phyloP scores from a whole-genome alignment of 768 basidiomycete genomes.

The Crassisporium funariophilum region DNA sequence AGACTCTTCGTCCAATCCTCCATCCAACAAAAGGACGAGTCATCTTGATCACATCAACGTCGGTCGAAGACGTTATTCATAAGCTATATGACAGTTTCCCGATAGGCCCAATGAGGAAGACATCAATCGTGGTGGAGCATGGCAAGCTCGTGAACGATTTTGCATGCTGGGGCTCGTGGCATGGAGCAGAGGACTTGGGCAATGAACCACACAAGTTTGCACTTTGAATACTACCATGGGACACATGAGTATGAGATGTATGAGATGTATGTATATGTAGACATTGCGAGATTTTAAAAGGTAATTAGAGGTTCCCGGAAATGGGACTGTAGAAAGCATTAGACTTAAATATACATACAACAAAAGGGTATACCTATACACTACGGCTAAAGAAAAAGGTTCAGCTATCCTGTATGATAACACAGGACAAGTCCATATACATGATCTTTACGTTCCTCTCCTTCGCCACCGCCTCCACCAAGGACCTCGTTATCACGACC shows the following conservation, averaged over 20 bases:
- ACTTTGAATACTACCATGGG: too few species aligned
- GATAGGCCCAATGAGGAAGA: constrained; percentile 38
- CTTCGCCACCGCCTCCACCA: constrained; percentile 56
- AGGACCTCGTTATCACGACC: constrained; percentile 43
- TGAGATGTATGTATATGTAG: too few species aligned
- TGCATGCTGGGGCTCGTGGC: constrained; percentile 46
- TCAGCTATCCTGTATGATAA: constrained; percentile 41
- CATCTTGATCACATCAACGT: constrained; percentile 42
- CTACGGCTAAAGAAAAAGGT: constrained; percentile 6
- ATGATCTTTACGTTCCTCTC: constrained; percentile 73
- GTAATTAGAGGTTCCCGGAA: too few species aligned
- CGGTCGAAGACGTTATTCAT: constrained; percentile 34
- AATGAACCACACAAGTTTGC: background rate
- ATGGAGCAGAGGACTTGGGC: constrained; percentile 38
- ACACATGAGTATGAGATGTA: too few species aligned
- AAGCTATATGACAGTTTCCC: constrained; percentile 39
- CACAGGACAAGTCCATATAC: constrained; percentile 62
- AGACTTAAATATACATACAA: too few species aligned
- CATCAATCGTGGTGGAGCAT: constrained; percentile 37
- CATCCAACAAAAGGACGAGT: constrained; percentile 38
- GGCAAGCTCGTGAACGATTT: constrained; percentile 44
- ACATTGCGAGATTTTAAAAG: too few species aligned
- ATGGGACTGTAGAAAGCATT: too few species aligned
- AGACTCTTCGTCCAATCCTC: constrained; percentile 42
- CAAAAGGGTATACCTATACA: too few species aligned